Evolutionary conservation across 1,284 basidiomycete genomes (phyloP).

Genomic region (Ceratobasidium sp.): DNA sequence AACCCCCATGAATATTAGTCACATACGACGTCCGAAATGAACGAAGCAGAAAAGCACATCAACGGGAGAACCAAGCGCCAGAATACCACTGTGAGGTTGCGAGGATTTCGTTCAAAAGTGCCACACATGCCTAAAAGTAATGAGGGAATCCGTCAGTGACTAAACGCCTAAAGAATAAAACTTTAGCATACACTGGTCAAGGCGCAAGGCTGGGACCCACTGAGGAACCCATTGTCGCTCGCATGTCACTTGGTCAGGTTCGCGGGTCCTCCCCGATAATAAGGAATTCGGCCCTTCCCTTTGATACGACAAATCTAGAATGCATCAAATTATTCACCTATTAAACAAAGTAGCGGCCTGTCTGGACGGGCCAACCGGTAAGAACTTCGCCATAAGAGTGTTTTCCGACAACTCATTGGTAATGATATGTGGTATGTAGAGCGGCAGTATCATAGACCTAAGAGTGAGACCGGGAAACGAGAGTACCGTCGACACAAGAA

Average conservation of each 20-base stretch:
- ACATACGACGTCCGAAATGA: not conserved
- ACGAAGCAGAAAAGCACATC: not conserved
- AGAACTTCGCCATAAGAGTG: slow-evolving; percentile 6
- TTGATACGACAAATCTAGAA: not conserved
- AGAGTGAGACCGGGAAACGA: slow-evolving; percentile 19
- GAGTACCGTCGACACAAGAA: slow-evolving; percentile 7
- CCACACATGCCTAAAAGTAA: slow-evolving; percentile 15
- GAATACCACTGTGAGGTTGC: slow-evolving; percentile 15
- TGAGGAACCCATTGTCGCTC: not conserved
- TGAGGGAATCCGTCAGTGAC: slow-evolving; percentile 19
- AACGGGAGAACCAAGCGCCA: slow-evolving; percentile 41
- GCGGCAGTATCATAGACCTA: slow-evolving; percentile 30
- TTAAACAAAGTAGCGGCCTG: slow-evolving; percentile 5
- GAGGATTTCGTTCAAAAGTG: slow-evolving; percentile 12
- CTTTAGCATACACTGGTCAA: not conserved
- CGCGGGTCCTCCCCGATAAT: slow-evolving; percentile 29
- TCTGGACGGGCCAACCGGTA: slow-evolving; percentile 31
- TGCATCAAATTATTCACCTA: not conserved
- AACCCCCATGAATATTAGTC: slow-evolving; percentile 25
- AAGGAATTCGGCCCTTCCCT: slow-evolving; percentile 20
- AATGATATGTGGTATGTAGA: slow-evolving; percentile 22
- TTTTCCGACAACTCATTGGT: slow-evolving; percentile 16
- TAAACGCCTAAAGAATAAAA: slow-evolving; percentile 26
- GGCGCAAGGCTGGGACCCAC: slow-evolving; percentile 17
- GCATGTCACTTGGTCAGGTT: slow-evolving; percentile 1